Conservation (phyloP, 768 basidiomycete genomes). For the Terana coerulea region DNA sequence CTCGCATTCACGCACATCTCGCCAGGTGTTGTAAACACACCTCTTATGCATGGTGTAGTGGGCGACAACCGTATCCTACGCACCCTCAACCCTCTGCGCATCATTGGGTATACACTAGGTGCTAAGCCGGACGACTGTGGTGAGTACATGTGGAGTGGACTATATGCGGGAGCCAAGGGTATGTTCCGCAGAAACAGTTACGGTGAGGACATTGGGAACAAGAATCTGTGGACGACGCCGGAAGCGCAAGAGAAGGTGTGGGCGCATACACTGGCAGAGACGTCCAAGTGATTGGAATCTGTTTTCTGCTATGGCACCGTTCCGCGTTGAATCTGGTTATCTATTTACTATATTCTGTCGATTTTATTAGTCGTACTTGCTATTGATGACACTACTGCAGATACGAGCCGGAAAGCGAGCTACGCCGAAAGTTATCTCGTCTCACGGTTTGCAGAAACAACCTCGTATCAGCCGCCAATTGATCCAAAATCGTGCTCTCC, state of each 20-base stretch:
- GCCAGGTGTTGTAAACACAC: constrained; percentile 38
- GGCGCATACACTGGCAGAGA: constrained; percentile 15
- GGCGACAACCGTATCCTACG: constrained; percentile 7
- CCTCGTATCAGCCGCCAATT: too few species aligned
- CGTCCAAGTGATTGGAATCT: constrained; percentile 3
- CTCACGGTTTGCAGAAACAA: too few species aligned
- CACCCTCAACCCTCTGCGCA: constrained; percentile 1
- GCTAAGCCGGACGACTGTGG: constrained; percentile 17
- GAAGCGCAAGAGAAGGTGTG: constrained; percentile 11
- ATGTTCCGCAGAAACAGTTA: constrained; percentile 6
- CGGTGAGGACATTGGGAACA: constrained; percentile 15
- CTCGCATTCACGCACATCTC: constrained; percentile 41
- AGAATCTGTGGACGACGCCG: constrained; percentile 1
- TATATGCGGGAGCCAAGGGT: constrained; percentile 11
- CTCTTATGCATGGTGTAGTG: constrained; percentile 11
- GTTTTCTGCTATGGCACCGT: too few species aligned
- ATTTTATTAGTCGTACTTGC: too few species aligned
- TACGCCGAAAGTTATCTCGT: too few species aligned
- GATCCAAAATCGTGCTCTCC: too few species aligned
- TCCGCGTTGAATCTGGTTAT: too few species aligned
- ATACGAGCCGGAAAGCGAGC: too few species aligned
- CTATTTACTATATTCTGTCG: too few species aligned
- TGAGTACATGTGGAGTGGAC: constrained; percentile 19
- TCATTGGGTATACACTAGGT: too few species aligned
- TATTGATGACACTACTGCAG: too few species aligned